Evolutionary conservation across 176 grass and related monocot species (phyloP), one percentile per base, ranked within the genome.

Genomic region (Aechmea fasciata): DNA sequence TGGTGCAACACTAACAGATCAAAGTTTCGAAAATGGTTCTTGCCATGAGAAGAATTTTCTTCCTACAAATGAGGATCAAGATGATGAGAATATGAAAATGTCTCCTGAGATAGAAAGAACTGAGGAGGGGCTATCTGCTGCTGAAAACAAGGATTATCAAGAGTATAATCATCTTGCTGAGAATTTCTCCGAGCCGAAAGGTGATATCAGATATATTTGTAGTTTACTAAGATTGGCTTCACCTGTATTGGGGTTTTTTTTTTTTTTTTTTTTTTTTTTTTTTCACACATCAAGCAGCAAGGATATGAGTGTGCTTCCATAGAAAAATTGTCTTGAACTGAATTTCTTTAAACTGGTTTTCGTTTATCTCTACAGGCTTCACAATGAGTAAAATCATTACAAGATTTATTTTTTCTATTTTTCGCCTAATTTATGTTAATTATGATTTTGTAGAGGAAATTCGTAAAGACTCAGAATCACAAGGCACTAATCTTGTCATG

Each of bases 391-490:
- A 15, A 51, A 28, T 69, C 71, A 67, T 69, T 28, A 70, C 29
- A 61, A 68, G 18, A 17, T 48, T 71, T 25, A 62, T 11, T 9
- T 59, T 59, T 75, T 57, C 1, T 49, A n/a, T 57, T 79, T 41
- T 41, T 68, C 64, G n/a, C 2, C 28, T 28, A 70, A 22, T 28
- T 52, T 52, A 64, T 72, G 65, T 15, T 76, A 81, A 24, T 73
- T 84, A 47, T 51, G 81, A 26, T 14, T 15, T 74, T 66, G 47
- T 73, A 96, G 88, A 68, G 5, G 79, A 90, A 33, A 70, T 61
- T 24, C 71, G 63, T 17, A 87, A 85, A 71, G 86, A 90, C 78
- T 64, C 69, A 47, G 83, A 89, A 13, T 75, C 68, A 47, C 79
- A 81, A 63, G 87, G 71, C 73, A 76, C 55, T 63, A 87, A 13